phyloP scores from a whole-genome alignment of 768 basidiomycete species.

The Scleroderma citrinum region DNA sequence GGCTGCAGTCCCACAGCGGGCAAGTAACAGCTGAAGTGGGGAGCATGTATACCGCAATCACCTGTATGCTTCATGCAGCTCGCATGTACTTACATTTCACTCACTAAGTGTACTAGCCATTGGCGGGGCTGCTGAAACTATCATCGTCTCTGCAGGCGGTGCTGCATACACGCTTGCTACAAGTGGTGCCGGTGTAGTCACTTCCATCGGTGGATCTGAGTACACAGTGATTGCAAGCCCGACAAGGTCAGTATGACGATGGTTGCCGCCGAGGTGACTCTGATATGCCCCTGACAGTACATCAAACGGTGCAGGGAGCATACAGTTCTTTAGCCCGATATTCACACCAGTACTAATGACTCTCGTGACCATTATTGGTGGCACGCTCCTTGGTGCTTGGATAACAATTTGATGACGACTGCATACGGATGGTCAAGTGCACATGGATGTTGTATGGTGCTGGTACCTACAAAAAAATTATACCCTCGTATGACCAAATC shows the following conservation, averaged over 20 bases:
- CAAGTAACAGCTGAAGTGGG: neutral
- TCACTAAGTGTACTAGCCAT: conserved; percentile 33
- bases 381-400: conserved; percentile 36
- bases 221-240: conserved; percentile 39
- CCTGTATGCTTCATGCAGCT: neutral
- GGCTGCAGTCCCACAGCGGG: conserved; percentile 5
- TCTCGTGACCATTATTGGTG: conserved; percentile 24
- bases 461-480: neutral
- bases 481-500: too few relatives aligned
- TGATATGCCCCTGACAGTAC: conserved; percentile 7
- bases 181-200: conserved; percentile 33
- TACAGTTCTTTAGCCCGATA: conserved; percentile 10
- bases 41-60: neutral
- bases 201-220: conserved; percentile 47
- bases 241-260: conserved; percentile 9
- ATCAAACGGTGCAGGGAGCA: conserved; percentile 10
- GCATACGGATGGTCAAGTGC: too few relatives aligned
- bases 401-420: conserved; percentile 24
- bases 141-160: conserved; percentile 56
- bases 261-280: neutral
- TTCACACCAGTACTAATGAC: conserved; percentile 25
- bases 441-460: neutral
- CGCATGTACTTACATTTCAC: neutral
- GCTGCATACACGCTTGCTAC: conserved; percentile 54
- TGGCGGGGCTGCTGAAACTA: conserved; percentile 46